A percentile compares a stretch with the other conserved stretches of the same genome.
Evolutionary conservation across 208 protist species (phyloP).

Genomic region (Trypanosoma vivax): DNA sequence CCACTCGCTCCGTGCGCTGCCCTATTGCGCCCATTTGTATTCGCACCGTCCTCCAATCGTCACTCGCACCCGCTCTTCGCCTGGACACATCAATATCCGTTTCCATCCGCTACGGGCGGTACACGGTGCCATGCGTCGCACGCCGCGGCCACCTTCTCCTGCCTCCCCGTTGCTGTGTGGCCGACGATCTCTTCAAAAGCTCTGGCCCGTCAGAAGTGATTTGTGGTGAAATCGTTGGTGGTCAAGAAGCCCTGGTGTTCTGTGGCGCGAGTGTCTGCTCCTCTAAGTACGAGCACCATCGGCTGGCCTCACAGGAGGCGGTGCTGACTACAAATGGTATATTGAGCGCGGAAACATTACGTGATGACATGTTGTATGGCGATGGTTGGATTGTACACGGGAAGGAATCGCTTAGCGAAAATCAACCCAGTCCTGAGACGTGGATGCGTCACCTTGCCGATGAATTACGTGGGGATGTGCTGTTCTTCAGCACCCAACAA

Average conservation of each 20-base stretch:
- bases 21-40: conserved; percentile 27
- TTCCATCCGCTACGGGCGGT: conserved; percentile 10
- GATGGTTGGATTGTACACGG: conserved; percentile 41
- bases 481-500: conserved; percentile 33
- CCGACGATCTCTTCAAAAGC: no score
- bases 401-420: background rate
- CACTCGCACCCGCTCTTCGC: conserved; percentile 17
- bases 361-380: conserved; percentile 45
- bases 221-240: conserved; percentile 4
- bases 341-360: conserved; percentile 12
- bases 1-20: conserved; percentile 27
- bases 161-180: conserved; percentile 19
- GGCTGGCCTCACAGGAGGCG: conserved; percentile 13
- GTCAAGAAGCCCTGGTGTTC: conserved; percentile 8
- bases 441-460: conserved; percentile 16
- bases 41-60: conserved; percentile 31
- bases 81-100: conserved; percentile 7
- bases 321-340: conserved; percentile 22
- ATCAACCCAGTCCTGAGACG: conserved; percentile 7
- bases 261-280: conserved; percentile 12
- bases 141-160: conserved; percentile 23
- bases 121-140: conserved; percentile 15
- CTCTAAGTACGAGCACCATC: conserved; percentile 9
- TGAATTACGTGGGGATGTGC: conserved; percentile 19
- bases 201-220: no score